Evolutionary conservation across 495 filamentous ascomycete genomes (phyloP), one percentile per base, ranked within the genome.

Genomic region (Aspergillus sparsus): DNA sequence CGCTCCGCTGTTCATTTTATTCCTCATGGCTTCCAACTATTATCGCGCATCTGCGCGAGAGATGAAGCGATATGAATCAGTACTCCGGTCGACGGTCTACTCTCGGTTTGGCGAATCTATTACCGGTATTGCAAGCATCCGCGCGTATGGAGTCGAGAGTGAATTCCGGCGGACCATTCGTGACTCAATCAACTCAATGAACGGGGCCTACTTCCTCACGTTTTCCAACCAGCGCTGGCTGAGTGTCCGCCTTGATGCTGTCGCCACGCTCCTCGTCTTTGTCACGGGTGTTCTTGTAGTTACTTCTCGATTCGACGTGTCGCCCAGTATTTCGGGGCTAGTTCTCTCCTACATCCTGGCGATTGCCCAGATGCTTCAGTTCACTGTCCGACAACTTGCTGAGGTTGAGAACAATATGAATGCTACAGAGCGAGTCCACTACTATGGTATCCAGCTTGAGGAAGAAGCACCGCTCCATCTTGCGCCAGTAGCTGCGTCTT

Each of bases 321-420:
- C 83, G 35, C 94, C 93, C 9, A 91, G 88, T 53, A 95, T 92
- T 56, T 87, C 83, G 53, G 93, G 94, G 16, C 74, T 98, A 33
- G 92, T 98, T 0, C 80, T 98, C 9, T 93, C 89, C 10, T 97
- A 97, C 69, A 96, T 98, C 63, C 81, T 98, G 2, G 83, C 87
- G 34, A 95, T 97, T 61, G 92, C 95, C n/a, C 90, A 94, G 74
- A 92, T 96, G 89, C 85, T 97, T 49, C 92, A 97, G 69, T 97
- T 96, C 74, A 92, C 92, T 3, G 90, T 98, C 16, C 85, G 93
- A 39, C 94, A 98, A 74, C 82, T 97, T 37, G 93, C 94, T 36
- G 94, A 98, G 70, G 90, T 97, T 18, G 94, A 98, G 71, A 97
- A 97, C 77, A 88, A 90, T 68, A 97, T 98, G 93, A 97, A 96